These are phyloP conservation scores for Cystobasidium slooffiae DNA, from an alignment of 1,284 basidiomycete genomes.

Conservation along the genomic window DNA sequence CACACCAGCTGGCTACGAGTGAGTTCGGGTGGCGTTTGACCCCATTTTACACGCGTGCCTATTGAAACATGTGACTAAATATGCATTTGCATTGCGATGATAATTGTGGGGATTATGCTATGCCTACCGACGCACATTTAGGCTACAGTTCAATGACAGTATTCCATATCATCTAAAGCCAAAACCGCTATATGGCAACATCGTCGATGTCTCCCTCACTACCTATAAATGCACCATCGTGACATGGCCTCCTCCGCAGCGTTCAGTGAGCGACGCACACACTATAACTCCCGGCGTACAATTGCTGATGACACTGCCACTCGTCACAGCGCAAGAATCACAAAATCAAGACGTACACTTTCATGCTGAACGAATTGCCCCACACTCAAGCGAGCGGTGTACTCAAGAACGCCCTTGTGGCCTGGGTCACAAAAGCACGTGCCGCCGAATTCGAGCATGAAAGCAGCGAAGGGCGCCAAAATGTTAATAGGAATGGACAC, in stretches of 20 bases:
- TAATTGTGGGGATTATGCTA: too few species aligned
- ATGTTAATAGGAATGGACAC: neutral
- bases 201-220: slow-evolving; percentile 18
- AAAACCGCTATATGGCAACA: slow-evolving; percentile 42
- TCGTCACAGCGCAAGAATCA: neutral
- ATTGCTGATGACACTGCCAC: neutral
- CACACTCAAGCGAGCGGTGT: slow-evolving; percentile 17
- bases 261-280: neutral
- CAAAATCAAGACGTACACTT: slow-evolving; percentile 22
- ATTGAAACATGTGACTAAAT: too few species aligned
- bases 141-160: slow-evolving; percentile 24
- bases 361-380: slow-evolving; percentile 25
- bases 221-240: slow-evolving; percentile 19
- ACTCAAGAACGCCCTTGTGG: slow-evolving; percentile 22
- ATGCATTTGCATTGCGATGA: too few species aligned
- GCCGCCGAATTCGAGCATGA: neutral
- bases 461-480: neutral
- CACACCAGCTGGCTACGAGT: too few species aligned
- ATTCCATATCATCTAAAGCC: slow-evolving; percentile 3
- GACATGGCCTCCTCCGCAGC: slow-evolving; percentile 18
- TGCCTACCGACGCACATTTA: neutral
- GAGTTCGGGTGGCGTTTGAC: too few species aligned
- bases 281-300: neutral
- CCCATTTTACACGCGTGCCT: too few species aligned
- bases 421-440: slow-evolving; percentile 10